Evolutionary conservation across 2,329 filamentous ascomycete species (phyloP).

Genomic region (Penicillium sp.): DNA sequence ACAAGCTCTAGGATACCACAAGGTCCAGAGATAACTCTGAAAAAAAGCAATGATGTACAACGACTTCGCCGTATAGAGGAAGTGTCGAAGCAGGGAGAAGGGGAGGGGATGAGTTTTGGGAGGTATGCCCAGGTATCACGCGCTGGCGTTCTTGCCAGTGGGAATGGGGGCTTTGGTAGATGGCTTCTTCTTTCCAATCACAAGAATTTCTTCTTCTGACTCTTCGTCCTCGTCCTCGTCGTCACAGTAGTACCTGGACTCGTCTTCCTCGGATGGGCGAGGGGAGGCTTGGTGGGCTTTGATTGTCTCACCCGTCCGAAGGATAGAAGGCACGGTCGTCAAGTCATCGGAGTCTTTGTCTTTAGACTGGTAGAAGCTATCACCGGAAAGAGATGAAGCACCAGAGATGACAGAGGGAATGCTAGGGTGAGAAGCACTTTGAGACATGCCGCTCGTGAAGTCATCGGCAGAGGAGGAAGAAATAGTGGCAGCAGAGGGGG

Average conservation of each 20-base stretch:
- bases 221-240: constrained; percentile 44
- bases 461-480: constrained; percentile 49
- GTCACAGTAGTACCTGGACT: constrained; percentile 42
- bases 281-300: constrained; percentile 29
- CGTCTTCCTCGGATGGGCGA: constrained; percentile 36
- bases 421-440: constrained; percentile 49
- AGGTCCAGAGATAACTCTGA: constrained; percentile 14
- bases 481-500: constrained; percentile 47
- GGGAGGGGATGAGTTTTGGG: neutral
- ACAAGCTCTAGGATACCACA: constrained; percentile 19
- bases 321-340: constrained; percentile 36
- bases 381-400: constrained; percentile 47
- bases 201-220: constrained; percentile 45
- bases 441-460: constrained; percentile 48
- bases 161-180: constrained; percentile 21
- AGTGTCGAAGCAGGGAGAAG: constrained; percentile 7
- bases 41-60: constrained; percentile 17
- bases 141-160: constrained; percentile 8
- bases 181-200: constrained; percentile 40
- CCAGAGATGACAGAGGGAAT: constrained; percentile 48
- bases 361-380: constrained; percentile 29
- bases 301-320: constrained; percentile 45
- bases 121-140: neutral
- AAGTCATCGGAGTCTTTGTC: constrained; percentile 29
- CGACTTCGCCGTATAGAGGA: constrained; percentile 14